Evolutionary conservation across 2,329 filamentous ascomycete species (phyloP).

Genomic region (Ceratocystis huliohia): DNA sequence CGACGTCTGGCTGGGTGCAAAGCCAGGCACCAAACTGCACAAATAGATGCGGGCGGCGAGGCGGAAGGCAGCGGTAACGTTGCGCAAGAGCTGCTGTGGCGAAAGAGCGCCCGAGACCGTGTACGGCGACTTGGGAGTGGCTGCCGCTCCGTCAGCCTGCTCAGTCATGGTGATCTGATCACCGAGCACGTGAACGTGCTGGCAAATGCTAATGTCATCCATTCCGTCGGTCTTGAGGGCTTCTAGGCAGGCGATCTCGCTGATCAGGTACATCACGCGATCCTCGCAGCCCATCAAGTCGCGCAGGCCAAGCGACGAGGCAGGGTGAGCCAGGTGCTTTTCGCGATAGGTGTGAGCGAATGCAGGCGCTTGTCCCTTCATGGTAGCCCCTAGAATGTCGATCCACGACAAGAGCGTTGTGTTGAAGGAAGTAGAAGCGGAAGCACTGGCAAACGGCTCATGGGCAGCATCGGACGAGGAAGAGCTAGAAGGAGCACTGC

Average conservation of each 20-base stretch:
- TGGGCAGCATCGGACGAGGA: background rate
- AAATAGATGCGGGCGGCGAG: slow-evolving; percentile 89
- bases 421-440: slow-evolving; percentile 65
- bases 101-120: slow-evolving; percentile 62
- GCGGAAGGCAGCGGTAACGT: slow-evolving; percentile 84
- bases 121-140: slow-evolving; percentile 29
- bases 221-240: slow-evolving; percentile 72
- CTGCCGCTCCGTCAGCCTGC: slow-evolving; percentile 41
- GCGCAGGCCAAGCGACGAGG: slow-evolving; percentile 57
- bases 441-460: background rate
- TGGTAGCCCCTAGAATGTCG: slow-evolving; percentile 88
- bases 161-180: slow-evolving; percentile 78
- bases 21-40: slow-evolving; percentile 87
- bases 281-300: slow-evolving; percentile 98
- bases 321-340: slow-evolving; percentile 63
- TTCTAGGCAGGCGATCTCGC: slow-evolving; percentile 91
- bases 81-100: slow-evolving; percentile 70
- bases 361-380: slow-evolving; percentile 70
- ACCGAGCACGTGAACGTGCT: slow-evolving; percentile 78
- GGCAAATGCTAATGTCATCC: slow-evolving; percentile 75
- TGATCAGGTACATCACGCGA: slow-evolving; percentile 93
- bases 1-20: slow-evolving; percentile 60
- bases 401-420: slow-evolving; percentile 94
- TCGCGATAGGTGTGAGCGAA: slow-evolving; percentile 94
- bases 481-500: background rate